These are phyloP conservation scores for Panaeolus papilionaceus DNA, from an alignment of 768 basidiomycete species.

Conservation along the genomic window DNA sequence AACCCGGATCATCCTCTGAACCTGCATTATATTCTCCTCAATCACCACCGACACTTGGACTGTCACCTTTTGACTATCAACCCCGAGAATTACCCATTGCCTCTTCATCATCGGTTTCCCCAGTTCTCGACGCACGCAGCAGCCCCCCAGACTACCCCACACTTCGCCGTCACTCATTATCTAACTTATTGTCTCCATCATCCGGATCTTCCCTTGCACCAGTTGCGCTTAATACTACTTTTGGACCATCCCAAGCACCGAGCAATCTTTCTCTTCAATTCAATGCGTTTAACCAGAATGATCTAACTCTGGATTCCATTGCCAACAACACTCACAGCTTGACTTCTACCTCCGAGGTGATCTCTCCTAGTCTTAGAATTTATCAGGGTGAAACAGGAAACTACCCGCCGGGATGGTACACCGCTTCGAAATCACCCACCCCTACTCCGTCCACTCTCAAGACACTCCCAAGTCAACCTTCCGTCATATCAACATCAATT, in stretches of 20 bases:
- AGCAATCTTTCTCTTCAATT: slow-evolving; percentile 64
- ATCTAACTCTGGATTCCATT: slow-evolving; percentile 20
- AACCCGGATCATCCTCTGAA: slow-evolving; percentile 47
- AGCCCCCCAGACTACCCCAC: slow-evolving; percentile 3
- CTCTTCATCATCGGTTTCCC: slow-evolving; percentile 25
- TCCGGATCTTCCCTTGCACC: slow-evolving; percentile 53
- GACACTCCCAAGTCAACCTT: slow-evolving; percentile 20
- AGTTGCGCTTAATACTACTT: slow-evolving; percentile 50
- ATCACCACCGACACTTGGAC: slow-evolving; percentile 17
- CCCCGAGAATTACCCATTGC: slow-evolving; percentile 28
- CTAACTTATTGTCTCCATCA: slow-evolving; percentile 36
- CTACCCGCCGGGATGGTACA: slow-evolving; percentile 34
- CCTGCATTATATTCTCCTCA: slow-evolving; percentile 13
- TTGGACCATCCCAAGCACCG: slow-evolving; percentile 47
- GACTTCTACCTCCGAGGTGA: slow-evolving; percentile 20
- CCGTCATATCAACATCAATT: slow-evolving; percentile 15
- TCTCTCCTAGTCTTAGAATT: slow-evolving; percentile 24
- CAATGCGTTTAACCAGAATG: slow-evolving; percentile 38
- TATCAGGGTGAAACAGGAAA: slow-evolving; percentile 26
- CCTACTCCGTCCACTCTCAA: slow-evolving; percentile 18
- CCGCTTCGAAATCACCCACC: slow-evolving; percentile 24
- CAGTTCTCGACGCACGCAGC: slow-evolving; percentile 29
- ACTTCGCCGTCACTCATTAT: background rate
- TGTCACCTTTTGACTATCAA: slow-evolving; percentile 27
- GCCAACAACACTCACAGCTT: slow-evolving; percentile 6